A percentile compares a stretch with the other conserved stretches of the same genome.
phyloP scores from a whole-genome alignment of 2,329 filamentous ascomycete species.

The Didymella exigua region DNA sequence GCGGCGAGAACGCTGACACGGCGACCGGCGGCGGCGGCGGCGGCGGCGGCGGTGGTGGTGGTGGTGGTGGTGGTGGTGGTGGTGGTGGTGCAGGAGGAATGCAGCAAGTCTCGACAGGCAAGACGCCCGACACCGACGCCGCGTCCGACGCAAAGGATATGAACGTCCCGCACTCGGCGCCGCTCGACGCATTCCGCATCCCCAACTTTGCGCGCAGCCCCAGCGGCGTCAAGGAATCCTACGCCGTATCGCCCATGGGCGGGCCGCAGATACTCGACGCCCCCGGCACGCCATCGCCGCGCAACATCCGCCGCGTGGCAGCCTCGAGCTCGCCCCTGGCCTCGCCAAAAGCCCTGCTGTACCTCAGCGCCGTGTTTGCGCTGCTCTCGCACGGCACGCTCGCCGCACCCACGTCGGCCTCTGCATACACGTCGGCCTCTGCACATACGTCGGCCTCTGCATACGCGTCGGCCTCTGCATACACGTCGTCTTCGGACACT shows the following conservation, averaged over 20 bases:
- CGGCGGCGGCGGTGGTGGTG: too few species aligned
- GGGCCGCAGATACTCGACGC: constrained; percentile 1
- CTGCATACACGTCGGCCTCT: constrained; percentile 24
- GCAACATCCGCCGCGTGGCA: constrained; percentile 40
- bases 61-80: too few species aligned
- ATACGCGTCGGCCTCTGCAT: constrained; percentile 18
- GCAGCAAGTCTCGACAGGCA: constrained; percentile 34
- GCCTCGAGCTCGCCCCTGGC: constrained; percentile 52
- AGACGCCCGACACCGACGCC: constrained; percentile 21
- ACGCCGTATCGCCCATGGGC: constrained; percentile 25
- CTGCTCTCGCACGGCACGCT: constrained; percentile 43
- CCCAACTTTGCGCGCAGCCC: constrained; percentile 47
- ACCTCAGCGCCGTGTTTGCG: constrained; percentile 54
- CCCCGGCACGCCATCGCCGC: constrained; percentile 29
- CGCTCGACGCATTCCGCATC: constrained; percentile 45
- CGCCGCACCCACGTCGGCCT: constrained; percentile 33
- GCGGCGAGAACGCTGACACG: constrained; percentile 22
- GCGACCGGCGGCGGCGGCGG: constrained; percentile 23
- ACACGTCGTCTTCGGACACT: constrained; percentile 20
- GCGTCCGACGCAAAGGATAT: constrained; percentile 15
- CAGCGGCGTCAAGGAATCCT: constrained; percentile 32
- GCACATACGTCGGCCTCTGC: too few species aligned
- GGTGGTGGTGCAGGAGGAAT: constrained; percentile 18
- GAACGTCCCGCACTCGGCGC: constrained; percentile 33
- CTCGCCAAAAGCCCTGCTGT: constrained; percentile 54